Base-by-base conservation (phyloP, 345 rosid genomes). In the Zanthoxylum bungeanum region DNA sequence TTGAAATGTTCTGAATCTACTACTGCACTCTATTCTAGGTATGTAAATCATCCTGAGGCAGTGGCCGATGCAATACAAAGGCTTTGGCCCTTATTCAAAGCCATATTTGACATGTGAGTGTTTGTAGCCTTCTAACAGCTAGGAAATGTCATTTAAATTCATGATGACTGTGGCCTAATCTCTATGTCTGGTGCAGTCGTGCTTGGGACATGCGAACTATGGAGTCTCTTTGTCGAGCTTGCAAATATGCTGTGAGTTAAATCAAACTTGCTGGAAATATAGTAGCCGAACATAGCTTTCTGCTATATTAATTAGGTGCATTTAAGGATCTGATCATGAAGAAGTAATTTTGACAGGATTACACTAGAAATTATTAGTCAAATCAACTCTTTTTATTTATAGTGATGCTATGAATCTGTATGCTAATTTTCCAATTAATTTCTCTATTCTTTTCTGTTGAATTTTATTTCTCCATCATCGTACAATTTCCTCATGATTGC, bases 151-250 rank as follows among this genome's bases (percentile, higher is more conserved):
- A 33, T 47, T 9, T 73, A 25, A 37, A 52, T 70, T 65, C n/a
- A 16, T 49, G 51, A 73, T 60, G 52, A 46, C 5, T 60, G 69
- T 62, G 53, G 39, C 59, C 69, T 80, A 58, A 75, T 81, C 60
- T 75, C 21, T 44, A 73, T 69, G 62, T 69, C 69, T 72, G 70
- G 55, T 83, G 83, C 72, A 95, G 99, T 78, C 97, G 98, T 87
- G 97, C 99, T 73, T 96, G 99, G 98, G 99, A 93, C 80, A 88
- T 89, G 99, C 86, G 94, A 79, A 96, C 97, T 17, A 96, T 96
- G 99, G 99, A 96, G 77, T 90, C 99, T 78, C 87, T 96, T 67
- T 96, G 98, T 76, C 92, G 99, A 81, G 98, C 97, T 75, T 96
- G 99, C 85, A 96, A 96, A 88, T 93, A 92, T 75, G 99, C 99